Evolutionary conservation across 2,329 filamentous ascomycete species (phyloP).

Genomic region (Penicillium sp.): DNA sequence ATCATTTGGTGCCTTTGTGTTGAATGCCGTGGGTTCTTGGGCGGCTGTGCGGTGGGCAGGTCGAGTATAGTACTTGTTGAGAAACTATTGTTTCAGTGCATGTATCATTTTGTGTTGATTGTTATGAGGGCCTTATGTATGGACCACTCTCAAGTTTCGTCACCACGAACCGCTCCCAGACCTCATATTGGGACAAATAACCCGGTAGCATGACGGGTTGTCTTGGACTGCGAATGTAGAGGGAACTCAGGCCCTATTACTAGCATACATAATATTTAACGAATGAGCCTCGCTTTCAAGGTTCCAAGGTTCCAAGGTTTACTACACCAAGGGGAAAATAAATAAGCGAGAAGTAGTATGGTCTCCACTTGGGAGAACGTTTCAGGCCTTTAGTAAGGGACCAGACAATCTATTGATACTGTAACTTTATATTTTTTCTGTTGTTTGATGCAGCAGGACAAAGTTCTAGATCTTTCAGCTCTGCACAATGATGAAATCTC

Average conservation of each 20-base stretch:
- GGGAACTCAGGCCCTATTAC: no score
- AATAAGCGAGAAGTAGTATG: not conserved
- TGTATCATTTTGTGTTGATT: not conserved
- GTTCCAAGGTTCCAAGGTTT: not conserved
- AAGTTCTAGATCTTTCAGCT: not conserved
- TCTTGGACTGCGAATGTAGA: no score
- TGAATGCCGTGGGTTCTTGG: constrained; percentile 42
- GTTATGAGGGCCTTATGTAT: not conserved
- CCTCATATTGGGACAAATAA: no score
- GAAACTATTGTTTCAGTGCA: not conserved
- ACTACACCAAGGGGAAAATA: not conserved
- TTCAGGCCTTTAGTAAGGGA: not conserved
- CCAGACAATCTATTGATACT: not conserved
- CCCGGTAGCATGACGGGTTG: no score
- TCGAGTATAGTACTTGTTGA: not conserved
- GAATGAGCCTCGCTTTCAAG: no score
- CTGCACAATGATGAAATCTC: no score
- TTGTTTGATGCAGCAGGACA: not conserved
- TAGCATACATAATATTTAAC: no score
- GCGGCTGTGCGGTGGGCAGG: constrained; percentile 14
- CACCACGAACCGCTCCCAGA: no score
- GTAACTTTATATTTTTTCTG: not conserved
- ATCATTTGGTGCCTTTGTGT: constrained; percentile 46
- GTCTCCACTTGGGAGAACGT: not conserved
- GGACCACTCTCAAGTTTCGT: no score